Evolutionary conservation across 148 eudicot species (phyloP).

Genomic region (Heliosperma pusillum): DNA sequence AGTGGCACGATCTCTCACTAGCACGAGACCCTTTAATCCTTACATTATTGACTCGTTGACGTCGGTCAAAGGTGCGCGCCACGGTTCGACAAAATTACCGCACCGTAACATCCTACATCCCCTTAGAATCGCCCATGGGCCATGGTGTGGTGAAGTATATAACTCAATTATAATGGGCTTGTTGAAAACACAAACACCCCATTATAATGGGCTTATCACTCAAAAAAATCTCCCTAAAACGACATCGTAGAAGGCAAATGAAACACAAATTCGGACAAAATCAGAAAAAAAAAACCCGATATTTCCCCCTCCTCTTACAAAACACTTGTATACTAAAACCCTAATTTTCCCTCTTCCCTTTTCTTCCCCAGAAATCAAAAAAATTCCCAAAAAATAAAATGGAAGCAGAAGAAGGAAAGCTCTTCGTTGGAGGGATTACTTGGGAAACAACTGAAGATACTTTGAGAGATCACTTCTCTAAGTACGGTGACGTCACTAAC

Average conservation of each 20-base stretch:
- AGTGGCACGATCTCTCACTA: too few relatives aligned
- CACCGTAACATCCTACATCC: too few relatives aligned
- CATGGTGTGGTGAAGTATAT: too few relatives aligned
- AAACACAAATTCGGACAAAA: background rate
- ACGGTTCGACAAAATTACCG: too few relatives aligned
- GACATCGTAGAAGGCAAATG: background rate
- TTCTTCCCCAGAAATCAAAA: background rate
- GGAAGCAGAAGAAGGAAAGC: slow-evolving; percentile 81
- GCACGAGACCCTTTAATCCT: too few relatives aligned
- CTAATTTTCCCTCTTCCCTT: background rate
- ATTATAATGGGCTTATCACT: too few relatives aligned
- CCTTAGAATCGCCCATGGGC: too few relatives aligned
- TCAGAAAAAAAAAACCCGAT: background rate
- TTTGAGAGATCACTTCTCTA: slow-evolving; percentile 53
- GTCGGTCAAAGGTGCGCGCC: too few relatives aligned
- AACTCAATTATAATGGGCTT: too few relatives aligned
- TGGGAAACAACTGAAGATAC: slow-evolving; percentile 72
- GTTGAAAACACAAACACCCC: too few relatives aligned
- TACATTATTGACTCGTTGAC: too few relatives aligned
- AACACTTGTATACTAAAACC: too few relatives aligned
- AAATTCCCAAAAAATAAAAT: slow-evolving; percentile 13
- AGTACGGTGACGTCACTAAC: slow-evolving; percentile 59
- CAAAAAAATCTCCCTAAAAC: background rate
- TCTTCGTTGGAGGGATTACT: slow-evolving; percentile 79
- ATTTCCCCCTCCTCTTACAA: background rate